These are phyloP conservation scores for Penstemon eatonii DNA, from an alignment of 257 asterid species.

Conservation along the genomic window DNA sequence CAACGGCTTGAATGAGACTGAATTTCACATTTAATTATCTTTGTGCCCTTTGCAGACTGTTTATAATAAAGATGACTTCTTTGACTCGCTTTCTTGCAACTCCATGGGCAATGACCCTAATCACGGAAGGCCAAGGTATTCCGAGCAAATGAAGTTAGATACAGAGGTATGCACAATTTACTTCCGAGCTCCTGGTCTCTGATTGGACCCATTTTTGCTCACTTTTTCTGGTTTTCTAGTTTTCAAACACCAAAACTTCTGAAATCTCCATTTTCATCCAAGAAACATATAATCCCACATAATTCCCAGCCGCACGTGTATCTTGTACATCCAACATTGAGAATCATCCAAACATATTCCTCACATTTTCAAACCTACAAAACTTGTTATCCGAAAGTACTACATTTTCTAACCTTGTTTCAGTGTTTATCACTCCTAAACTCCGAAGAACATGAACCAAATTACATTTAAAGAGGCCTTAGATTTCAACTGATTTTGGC, in stretches of 20 bases:
- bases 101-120: constrained; percentile 48
- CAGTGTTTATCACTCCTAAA: no score
- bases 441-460: no score
- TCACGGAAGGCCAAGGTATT: constrained; percentile 78
- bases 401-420: no score
- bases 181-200: background rate
- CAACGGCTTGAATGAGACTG: background rate
- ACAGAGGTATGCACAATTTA: constrained; percentile 60
- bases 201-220: background rate
- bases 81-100: constrained; percentile 73
- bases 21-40: constrained; percentile 1
- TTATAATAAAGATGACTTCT: constrained; percentile 92
- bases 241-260: no score
- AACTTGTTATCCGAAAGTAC: no score
- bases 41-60: constrained; percentile 54
- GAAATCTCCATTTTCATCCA: no score
- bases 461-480: no score
- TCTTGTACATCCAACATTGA: no score
- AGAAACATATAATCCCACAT: no score
- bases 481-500: constrained; percentile 4
- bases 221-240: background rate
- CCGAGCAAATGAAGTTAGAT: constrained; percentile 92
- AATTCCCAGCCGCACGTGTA: no score
- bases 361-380: no score
- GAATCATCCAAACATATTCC: no score